Evolutionary conservation across 306 rosid species (phyloP), one percentile per base, ranked within the genome.

Genomic region (Quercus bicolor): DNA sequence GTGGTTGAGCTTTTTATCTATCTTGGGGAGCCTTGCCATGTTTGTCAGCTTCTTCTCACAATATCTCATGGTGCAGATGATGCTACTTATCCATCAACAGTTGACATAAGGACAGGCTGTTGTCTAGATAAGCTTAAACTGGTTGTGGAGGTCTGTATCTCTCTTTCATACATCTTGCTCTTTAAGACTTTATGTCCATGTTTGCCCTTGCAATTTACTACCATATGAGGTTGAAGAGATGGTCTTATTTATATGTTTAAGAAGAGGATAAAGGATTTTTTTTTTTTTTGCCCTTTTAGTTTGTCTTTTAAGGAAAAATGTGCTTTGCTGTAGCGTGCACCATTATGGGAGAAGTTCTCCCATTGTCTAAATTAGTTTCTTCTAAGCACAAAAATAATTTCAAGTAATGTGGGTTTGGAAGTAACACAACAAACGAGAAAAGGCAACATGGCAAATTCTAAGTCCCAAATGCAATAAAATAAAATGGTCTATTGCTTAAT

Each of bases 41-140:
- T 89, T 79, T 93, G 98, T 83, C 98, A 96, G 87, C 94, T 96
- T 87, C 99, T 96, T 93, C 99, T 96, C 92, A 96, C 97, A 71
- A 88, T 96, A 90, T 88, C 96, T 85, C 99, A 96, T 78, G 97
- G 98, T 73, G 96, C 90, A 82, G 97, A 96, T 90, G 99, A 96
- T 84, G 84, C 96, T 62, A 93, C 99, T 48, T 96, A 91, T 91
- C 99, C 99, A 61, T 84, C 99, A 79, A 96, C 95, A 43, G 89
- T 96, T 68, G 99, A 96, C 81, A 91, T 96, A 57, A 88, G 99
- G 87, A 91, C 97, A 2, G 99, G 99, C 64, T 84, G 94, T 79
- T 57, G 80, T 86, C 76, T 96, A 72, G 99, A 96, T 77, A 91
- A 89, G 83, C 94, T 96, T 68, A 90, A 89, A 78, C 87, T 93